Evolutionary conservation across 2,329 filamentous ascomycete species (phyloP).

Genomic region (Colletotrichum horii): DNA sequence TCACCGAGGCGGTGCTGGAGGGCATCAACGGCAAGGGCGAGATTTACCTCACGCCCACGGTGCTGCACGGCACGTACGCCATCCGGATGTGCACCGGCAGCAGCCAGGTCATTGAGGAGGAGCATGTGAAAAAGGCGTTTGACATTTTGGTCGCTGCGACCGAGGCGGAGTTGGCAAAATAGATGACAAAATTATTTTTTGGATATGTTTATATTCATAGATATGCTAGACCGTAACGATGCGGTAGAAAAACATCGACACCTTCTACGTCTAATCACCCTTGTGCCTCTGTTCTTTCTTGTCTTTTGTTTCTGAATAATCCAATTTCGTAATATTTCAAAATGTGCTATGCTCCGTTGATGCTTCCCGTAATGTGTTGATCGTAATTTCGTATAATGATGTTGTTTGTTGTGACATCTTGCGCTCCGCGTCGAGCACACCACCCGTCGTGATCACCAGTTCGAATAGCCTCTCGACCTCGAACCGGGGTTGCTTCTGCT

Average conservation of each 20-base stretch:
- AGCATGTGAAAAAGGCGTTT: slow-evolving; percentile 76
- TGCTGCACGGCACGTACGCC: slow-evolving; percentile 75
- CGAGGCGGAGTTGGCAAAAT: slow-evolving; percentile 53
- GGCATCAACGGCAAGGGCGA: slow-evolving; percentile 74
- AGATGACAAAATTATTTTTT: not conserved
- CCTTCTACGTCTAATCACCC: not conserved
- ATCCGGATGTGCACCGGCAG: slow-evolving; percentile 80
- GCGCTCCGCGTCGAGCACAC: not conserved
- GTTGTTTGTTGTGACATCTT: not conserved
- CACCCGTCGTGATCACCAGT: not conserved
- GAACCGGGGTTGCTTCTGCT: slow-evolving; percentile 12
- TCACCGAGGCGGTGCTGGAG: slow-evolving; percentile 80
- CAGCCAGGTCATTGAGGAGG: slow-evolving; percentile 73
- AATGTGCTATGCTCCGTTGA: not conserved
- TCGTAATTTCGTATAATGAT: not conserved
- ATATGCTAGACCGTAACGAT: not conserved
- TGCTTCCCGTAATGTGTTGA: not conserved
- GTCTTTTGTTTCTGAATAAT: not conserved
- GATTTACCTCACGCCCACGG: slow-evolving; percentile 82
- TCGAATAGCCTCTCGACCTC: not conserved
- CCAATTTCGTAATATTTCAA: not conserved
- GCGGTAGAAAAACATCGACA: not conserved
- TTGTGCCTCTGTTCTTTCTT: not conserved
- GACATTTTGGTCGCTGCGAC: slow-evolving; percentile 71
- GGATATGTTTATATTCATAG: slow-evolving; percentile 2